These are phyloP conservation scores for Paramecium sonneborni DNA, from an alignment of 73 alveolate species.

Conservation along the genomic window DNA sequence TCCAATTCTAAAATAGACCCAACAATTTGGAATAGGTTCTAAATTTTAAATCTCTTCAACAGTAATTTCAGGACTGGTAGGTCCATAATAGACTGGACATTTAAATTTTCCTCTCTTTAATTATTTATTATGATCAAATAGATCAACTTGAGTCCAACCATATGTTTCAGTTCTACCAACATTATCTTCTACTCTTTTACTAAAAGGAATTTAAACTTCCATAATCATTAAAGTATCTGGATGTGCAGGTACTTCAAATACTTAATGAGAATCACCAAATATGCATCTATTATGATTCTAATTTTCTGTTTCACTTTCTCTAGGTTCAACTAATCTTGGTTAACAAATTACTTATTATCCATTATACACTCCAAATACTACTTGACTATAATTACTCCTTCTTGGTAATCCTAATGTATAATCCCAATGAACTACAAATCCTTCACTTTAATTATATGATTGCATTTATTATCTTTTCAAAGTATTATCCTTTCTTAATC, in stretches of 20 bases:
- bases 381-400: slow-evolving; percentile 71
- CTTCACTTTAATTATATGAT: slow-evolving; percentile 64
- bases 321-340: slow-evolving; percentile 85
- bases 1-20: slow-evolving; percentile 75
- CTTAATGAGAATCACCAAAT: slow-evolving; percentile 69
- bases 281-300: slow-evolving; percentile 72
- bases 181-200: slow-evolving; percentile 67
- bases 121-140: slow-evolving; percentile 76
- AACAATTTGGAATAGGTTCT: slow-evolving; percentile 71
- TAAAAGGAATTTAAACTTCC: slow-evolving; percentile 83
- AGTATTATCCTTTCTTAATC: slow-evolving; percentile 68
- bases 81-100: slow-evolving; percentile 83
- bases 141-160: slow-evolving; percentile 89
- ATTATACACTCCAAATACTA: slow-evolving; percentile 87
- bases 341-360: slow-evolving; percentile 77
- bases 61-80: slow-evolving; percentile 73
- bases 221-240: slow-evolving; percentile 77
- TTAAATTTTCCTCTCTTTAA: slow-evolving; percentile 81
- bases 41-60: slow-evolving; percentile 76
- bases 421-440: slow-evolving; percentile 86
- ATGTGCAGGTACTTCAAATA: slow-evolving; percentile 77
- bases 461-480: slow-evolving; percentile 8
- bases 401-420: slow-evolving; percentile 79
- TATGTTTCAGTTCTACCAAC: slow-evolving; percentile 67
- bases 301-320: slow-evolving; percentile 77